phyloP scores from a whole-genome alignment of 768 basidiomycete species.

The Leccinum obscurum region DNA sequence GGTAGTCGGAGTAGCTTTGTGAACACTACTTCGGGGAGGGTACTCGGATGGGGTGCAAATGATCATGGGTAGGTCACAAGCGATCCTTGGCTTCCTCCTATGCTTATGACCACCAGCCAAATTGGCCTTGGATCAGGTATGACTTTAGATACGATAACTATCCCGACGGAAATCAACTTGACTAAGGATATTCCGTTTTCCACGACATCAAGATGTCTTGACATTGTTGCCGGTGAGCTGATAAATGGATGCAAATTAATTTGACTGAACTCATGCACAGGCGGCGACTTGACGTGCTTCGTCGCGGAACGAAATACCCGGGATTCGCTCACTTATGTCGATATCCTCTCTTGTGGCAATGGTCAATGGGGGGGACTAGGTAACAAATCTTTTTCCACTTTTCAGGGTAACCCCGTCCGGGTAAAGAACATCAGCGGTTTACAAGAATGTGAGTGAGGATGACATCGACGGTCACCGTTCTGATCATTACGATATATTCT shows the following conservation, averaged over 20 bases:
- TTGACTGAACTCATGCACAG: conserved; percentile 33
- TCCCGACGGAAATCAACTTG: conserved; percentile 84
- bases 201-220: conserved; percentile 58
- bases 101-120: conserved; percentile 50
- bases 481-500: conserved; percentile 13
- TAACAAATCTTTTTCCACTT: conserved; percentile 60
- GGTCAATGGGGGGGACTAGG: conserved; percentile 83
- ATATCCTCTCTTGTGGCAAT: conserved; percentile 77
- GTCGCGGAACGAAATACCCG: conserved; percentile 56
- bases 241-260: not conserved
- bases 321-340: conserved; percentile 40
- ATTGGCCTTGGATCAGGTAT: conserved; percentile 72
- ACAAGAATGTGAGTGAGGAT: conserved; percentile 69
- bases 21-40: conserved; percentile 64
- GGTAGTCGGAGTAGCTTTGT: conserved; percentile 75
- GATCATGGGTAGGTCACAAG: conserved; percentile 62
- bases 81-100: not conserved
- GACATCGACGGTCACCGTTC: not conserved
- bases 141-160: conserved; percentile 64
- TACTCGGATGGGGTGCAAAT: conserved; percentile 90
- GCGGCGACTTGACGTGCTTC: conserved; percentile 78
- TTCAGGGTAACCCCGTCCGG: conserved; percentile 66
- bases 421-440: conserved; percentile 82
- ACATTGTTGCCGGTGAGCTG: conserved; percentile 60
- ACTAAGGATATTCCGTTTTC: conserved; percentile 54